A percentile compares a stretch with the other conserved stretches of the same genome.
phyloP scores from a whole-genome alignment of 495 filamentous ascomycete species.

The Pyrenula massariospora region DNA sequence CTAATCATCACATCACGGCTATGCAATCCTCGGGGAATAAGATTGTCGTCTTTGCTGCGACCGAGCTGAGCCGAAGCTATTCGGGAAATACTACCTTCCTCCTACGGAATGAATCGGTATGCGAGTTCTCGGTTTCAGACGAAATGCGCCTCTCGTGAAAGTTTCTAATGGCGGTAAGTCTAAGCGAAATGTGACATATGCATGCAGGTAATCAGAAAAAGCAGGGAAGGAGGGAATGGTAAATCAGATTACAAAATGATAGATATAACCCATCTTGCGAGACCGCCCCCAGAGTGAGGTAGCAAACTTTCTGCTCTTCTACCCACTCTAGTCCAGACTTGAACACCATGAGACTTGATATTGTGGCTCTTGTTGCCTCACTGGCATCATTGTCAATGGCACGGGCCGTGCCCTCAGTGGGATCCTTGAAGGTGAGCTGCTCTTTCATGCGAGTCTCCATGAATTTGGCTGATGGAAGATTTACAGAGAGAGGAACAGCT shows the following conservation, averaged over 20 bases:
- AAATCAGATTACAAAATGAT: background rate
- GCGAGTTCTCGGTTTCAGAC: background rate
- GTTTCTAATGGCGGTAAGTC: background rate
- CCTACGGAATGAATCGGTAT: background rate
- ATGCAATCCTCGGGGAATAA: background rate
- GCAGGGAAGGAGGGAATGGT: background rate
- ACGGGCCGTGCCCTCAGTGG: background rate
- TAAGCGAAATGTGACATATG: background rate
- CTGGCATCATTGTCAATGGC: background rate
- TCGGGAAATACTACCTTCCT: background rate
- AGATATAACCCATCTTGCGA: background rate
- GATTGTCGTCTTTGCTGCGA: background rate
- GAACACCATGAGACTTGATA: background rate
- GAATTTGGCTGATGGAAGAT: background rate
- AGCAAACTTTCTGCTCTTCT: background rate
- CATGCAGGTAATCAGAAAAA: background rate
- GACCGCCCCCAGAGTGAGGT: background rate
- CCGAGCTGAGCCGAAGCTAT: background rate
- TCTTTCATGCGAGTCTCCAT: background rate
- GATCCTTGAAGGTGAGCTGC: background rate
- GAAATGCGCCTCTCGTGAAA: background rate
- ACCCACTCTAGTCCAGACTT: background rate
- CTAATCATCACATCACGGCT: background rate
- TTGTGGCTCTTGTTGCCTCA: background rate
- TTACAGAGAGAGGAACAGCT: background rate